These are phyloP conservation scores for Scutellaria baicalensis DNA, from an alignment of 257 asterid genomes.

Conservation along the genomic window DNA sequence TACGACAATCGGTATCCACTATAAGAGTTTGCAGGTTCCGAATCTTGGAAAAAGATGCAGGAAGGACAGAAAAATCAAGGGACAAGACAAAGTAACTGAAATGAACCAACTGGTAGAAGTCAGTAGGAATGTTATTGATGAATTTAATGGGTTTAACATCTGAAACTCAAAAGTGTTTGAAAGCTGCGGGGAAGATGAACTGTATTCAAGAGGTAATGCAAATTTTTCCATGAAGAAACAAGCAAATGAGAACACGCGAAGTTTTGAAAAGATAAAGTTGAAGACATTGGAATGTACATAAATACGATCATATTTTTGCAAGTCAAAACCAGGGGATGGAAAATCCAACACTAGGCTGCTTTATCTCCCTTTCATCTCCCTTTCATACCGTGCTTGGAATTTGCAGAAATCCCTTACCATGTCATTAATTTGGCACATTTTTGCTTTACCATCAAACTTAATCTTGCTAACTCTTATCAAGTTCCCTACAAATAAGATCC, in stretches of 20 bases:
- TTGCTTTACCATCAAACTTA: background rate
- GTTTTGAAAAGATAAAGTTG: background rate
- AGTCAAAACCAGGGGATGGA: background rate
- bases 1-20: background rate
- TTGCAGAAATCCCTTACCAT: conserved; percentile 8
- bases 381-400: background rate
- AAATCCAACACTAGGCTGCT: conserved; percentile 13
- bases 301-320: background rate
- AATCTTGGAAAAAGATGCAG: conserved; percentile 2
- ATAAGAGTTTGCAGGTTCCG: conserved; percentile 26
- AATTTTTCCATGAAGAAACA: background rate
- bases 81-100: conserved; percentile 26
- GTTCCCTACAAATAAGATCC: conserved; percentile 7
- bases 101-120: conserved; percentile 15
- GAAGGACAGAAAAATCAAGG: conserved; percentile 6
- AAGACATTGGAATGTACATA: background rate
- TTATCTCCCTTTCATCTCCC: no score
- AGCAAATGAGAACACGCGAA: background rate
- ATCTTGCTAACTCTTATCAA: background rate
- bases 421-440: background rate
- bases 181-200: conserved; percentile 21
- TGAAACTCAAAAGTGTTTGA: conserved; percentile 35
- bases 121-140: conserved; percentile 8
- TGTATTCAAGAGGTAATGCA: no score
- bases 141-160: conserved; percentile 26